Evolutionary conservation across 768 basidiomycete species (phyloP).

Genomic region (Phallus indusiatus): DNA sequence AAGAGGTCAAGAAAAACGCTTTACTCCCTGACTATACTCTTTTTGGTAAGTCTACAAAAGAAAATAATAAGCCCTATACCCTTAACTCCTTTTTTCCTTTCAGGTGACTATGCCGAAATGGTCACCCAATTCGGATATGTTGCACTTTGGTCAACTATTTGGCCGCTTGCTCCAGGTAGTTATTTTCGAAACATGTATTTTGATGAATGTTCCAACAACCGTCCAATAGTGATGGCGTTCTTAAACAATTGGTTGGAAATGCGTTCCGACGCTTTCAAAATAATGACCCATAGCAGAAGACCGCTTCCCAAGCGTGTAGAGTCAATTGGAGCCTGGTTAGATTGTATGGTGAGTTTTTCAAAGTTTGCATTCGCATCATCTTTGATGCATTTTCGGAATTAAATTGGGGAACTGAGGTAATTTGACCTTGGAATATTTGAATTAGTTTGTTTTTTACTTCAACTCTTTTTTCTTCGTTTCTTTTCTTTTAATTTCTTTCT

Average conservation of each 20-base stretch:
- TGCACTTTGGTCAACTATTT: slow-evolving; percentile 85
- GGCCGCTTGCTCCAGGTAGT: slow-evolving; percentile 80
- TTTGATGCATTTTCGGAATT: not conserved
- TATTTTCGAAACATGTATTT: not conserved
- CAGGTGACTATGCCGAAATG: slow-evolving; percentile 89
- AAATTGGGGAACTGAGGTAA: not conserved
- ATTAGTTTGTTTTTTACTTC: no score
- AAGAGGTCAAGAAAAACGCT: slow-evolving; percentile 66
- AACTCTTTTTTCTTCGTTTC: no score
- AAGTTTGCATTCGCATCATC: not conserved
- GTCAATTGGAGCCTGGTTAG: slow-evolving; percentile 91
- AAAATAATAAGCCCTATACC: not conserved
- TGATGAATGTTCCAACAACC: not conserved
- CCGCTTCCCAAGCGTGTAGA: slow-evolving; percentile 84
- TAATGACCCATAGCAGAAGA: slow-evolving; percentile 72
- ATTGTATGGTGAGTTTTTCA: slow-evolving; percentile 50
- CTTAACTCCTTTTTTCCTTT: not conserved
- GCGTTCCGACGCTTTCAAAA: slow-evolving; percentile 92
- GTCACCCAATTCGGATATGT: slow-evolving; percentile 92
- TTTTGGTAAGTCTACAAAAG: slow-evolving; percentile 38
- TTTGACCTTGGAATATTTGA: no score
- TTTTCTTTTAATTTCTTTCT: no score
- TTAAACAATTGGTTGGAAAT: slow-evolving; percentile 91
- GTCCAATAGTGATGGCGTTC: slow-evolving; percentile 56
- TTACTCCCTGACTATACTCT: slow-evolving; percentile 72